Evolutionary conservation across 305 asterid species (phyloP).

Genomic region (Fraxinus floribunda): DNA sequence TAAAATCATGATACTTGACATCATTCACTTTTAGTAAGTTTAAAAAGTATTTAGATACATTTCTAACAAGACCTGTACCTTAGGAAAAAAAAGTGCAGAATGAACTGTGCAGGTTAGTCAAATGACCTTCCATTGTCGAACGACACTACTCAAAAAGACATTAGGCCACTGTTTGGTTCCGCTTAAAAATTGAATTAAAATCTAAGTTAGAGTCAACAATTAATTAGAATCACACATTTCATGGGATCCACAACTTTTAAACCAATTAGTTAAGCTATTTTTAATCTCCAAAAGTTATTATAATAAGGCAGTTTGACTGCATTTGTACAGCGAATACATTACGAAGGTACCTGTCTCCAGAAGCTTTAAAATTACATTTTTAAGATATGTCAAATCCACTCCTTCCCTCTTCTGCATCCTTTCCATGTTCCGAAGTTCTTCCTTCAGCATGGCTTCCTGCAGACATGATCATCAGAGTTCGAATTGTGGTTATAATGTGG

Average conservation of each 20-base stretch:
- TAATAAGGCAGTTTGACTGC: not conserved
- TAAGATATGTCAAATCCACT: conserved; percentile 95
- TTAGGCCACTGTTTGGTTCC: not conserved
- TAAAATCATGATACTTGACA: not conserved
- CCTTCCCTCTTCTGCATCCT: conserved; percentile 95
- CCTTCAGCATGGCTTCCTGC: conserved; percentile 90
- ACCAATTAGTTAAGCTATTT: not conserved
- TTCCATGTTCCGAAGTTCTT: conserved; percentile 90
- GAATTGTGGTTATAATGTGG: conserved; percentile 21
- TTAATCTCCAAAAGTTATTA: not conserved
- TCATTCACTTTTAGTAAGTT: not conserved
- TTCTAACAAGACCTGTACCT: not conserved
- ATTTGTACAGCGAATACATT: not conserved
- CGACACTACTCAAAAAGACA: not conserved
- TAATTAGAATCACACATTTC: not conserved
- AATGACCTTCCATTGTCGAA: not conserved
- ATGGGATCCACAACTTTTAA: not conserved
- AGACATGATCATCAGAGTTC: conserved; percentile 27
- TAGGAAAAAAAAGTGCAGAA: not conserved
- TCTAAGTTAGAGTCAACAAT: not conserved
- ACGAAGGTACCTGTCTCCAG: conserved; percentile 75
- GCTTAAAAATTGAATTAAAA: too few relatives aligned
- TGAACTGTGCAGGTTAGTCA: not conserved
- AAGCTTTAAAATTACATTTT: conserved; percentile 87
- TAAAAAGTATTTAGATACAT: not conserved